Evolutionary conservation across 441 rosid species (phyloP).

Genomic region (Bocquillonia castaneifolia): DNA sequence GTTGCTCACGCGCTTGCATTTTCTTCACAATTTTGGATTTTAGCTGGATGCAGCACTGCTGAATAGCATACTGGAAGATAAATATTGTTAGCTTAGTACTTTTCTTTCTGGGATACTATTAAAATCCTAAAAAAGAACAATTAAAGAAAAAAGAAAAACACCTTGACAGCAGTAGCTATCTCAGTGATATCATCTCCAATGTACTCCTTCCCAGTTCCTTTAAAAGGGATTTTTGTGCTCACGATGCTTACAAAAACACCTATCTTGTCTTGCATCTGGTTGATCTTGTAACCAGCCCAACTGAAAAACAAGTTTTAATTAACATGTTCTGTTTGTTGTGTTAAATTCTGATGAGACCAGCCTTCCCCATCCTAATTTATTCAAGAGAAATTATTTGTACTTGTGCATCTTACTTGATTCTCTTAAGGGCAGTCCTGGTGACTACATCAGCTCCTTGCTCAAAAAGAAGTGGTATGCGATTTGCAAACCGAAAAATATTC

Average conservation of each 20-base stretch:
- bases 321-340: not conserved
- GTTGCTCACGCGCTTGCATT: constrained; percentile 90
- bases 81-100: constrained; percentile 24
- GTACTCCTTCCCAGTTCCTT: constrained; percentile 97
- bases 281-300: constrained; percentile 92
- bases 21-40: constrained; percentile 80
- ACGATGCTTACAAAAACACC: constrained; percentile 95
- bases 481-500: constrained; percentile 91
- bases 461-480: constrained; percentile 93
- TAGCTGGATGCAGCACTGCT: constrained; percentile 95
- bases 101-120: not conserved
- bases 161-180: constrained; percentile 94
- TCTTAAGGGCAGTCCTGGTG: constrained; percentile 83
- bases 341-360: constrained; percentile 5
- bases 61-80: constrained; percentile 64
- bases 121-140: not conserved
- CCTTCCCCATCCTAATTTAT: not conserved
- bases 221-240: constrained; percentile 95
- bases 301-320: constrained; percentile 35
- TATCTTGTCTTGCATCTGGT: constrained; percentile 81
- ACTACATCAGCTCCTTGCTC: constrained; percentile 99
- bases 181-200: constrained; percentile 95
- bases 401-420: constrained; percentile 70
- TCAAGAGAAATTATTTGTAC: constrained; percentile 6
- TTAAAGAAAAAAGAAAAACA: constrained; percentile 25